A percentile compares a stretch with the other conserved stretches of the same genome.
phyloP scores from a whole-genome alignment of 106 monocot genomes.

The Alisma plantagoaquatica region DNA sequence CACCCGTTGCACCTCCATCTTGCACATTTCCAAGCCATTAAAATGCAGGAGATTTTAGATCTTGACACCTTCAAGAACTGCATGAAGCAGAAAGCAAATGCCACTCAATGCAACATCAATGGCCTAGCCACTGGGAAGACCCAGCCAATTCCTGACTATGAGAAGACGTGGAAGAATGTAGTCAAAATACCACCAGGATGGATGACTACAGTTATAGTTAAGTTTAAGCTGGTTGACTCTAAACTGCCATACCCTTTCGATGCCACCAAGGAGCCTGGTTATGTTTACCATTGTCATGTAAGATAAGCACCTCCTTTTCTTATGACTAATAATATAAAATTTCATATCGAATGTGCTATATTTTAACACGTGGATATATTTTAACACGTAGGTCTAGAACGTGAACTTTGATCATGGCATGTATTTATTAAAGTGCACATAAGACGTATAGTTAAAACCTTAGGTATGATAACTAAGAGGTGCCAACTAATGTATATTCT shows the following conservation, averaged over 20 bases:
- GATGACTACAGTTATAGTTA: conserved; percentile 3
- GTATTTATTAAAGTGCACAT: no score
- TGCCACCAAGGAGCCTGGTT: conserved; percentile 56
- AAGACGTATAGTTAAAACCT: no score
- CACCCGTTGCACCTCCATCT: conserved; percentile 17
- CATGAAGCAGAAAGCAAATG: not conserved
- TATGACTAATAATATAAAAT: no score
- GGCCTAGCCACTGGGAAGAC: conserved; percentile 1
- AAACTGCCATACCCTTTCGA: conserved; percentile 34
- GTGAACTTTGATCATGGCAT: no score
- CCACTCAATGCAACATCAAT: no score
- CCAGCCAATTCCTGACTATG: not conserved
- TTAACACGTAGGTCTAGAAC: no score
- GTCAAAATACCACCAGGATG: conserved; percentile 5
- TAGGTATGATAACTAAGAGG: no score
- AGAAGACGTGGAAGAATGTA: conserved; percentile 14
- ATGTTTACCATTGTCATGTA: no score
- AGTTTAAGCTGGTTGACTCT: conserved; percentile 5
- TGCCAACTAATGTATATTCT: no score
- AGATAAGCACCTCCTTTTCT: no score
- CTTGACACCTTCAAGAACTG: not conserved
- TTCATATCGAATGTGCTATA: no score
- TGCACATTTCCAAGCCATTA: conserved; percentile 1
- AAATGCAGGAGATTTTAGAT: not conserved
- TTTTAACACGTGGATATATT: no score